Percentiles rank a stretch among this genome's conserved stretches.
These are phyloP conservation scores for Lomentospora prolificans DNA, from an alignment of 2,329 filamentous ascomycete species.

Conservation along the genomic window DNA sequence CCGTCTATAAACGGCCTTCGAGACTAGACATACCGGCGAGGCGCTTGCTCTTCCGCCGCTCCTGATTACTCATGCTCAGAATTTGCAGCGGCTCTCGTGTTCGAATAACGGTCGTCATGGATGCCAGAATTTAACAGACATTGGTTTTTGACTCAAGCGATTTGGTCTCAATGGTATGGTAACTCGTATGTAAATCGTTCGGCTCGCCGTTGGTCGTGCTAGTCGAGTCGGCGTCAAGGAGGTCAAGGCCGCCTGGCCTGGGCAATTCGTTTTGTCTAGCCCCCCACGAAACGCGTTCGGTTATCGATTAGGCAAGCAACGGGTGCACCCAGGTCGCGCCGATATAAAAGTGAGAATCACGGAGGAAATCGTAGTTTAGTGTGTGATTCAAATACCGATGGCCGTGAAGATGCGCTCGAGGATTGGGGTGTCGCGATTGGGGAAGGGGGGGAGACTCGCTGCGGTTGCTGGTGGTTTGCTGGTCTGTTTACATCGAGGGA, in stretches of 20 bases:
- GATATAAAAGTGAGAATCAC: not conserved
- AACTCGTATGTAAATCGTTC: not conserved
- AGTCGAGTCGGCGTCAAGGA: not conserved
- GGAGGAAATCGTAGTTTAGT: not conserved
- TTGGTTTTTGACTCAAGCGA: not conserved
- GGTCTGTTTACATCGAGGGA: conserved; percentile 15
- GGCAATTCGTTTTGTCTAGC: not conserved
- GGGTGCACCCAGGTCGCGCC: conserved; percentile 1
- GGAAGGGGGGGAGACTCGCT: not conserved
- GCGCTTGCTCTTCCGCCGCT: conserved; percentile 54
- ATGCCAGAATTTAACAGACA: conserved; percentile 29
- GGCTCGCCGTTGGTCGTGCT: not conserved
- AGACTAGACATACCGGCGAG: conserved; percentile 42
- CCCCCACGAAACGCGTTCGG: conserved; percentile 9
- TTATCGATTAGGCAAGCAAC: not conserved
- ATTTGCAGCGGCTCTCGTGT: conserved; percentile 55
- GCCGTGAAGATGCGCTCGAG: not conserved
- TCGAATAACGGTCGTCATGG: conserved; percentile 62
- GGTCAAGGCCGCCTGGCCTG: not conserved
- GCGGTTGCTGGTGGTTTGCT: not conserved
- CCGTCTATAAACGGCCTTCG: not conserved
- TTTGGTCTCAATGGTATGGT: not conserved
- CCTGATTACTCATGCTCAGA: conserved; percentile 60
- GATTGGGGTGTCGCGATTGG: conserved; percentile 2
- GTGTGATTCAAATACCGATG: not conserved